A percentile compares a stretch with the other conserved stretches of the same genome.
Evolutionary conservation across 257 asterid genomes (phyloP).

Genomic region (Nicotiana otophora): DNA sequence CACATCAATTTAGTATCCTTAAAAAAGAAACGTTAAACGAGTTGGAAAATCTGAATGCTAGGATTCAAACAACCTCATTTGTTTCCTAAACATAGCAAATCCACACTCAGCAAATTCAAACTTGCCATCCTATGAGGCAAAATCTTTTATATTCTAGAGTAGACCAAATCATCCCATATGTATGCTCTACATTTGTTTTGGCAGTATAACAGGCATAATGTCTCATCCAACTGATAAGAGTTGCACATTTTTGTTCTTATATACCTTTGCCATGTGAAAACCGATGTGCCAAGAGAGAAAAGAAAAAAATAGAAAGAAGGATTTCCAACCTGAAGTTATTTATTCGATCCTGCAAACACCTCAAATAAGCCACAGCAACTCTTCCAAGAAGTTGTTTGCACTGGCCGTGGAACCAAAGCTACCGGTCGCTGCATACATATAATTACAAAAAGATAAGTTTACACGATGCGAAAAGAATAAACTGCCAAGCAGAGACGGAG

Average conservation of each 20-base stretch:
- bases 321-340: conserved; percentile 31
- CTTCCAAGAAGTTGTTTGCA: conserved; percentile 50
- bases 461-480: neutral
- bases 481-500: neutral
- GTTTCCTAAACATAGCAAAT: neutral
- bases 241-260: neutral
- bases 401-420: conserved; percentile 26
- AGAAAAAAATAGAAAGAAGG: neutral
- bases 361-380: conserved; percentile 73
- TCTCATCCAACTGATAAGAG: neutral
- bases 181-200: neutral
- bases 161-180: no score
- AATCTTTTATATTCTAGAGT: neutral
- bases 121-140: neutral
- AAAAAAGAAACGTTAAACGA: neutral
- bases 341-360: conserved; percentile 43
- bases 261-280: neutral
- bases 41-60: neutral
- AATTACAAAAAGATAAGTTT: neutral
- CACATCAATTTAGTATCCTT: neutral
- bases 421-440: conserved; percentile 33
- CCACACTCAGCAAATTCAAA: neutral
- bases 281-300: neutral
- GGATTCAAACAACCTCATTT: neutral
- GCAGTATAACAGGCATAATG: neutral